Evolutionary conservation across 2,329 filamentous ascomycete species (phyloP), one percentile per base, ranked within the genome.

Genomic region (Lachnellula arida): DNA sequence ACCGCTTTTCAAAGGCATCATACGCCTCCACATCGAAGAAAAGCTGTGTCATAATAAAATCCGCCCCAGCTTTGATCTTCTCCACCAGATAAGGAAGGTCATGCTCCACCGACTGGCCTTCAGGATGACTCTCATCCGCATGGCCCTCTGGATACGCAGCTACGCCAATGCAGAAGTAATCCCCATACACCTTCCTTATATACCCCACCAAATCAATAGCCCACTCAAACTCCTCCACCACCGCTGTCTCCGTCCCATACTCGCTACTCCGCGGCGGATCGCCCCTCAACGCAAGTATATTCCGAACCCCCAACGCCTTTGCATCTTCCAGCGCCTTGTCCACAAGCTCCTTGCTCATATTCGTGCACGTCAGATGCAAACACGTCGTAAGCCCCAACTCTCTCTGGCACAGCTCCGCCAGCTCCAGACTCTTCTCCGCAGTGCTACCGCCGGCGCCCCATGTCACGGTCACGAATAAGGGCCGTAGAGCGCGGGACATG

Each of bases 21-120:
- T 95, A 99, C 17, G 89, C 89, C 3, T 88, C 79, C 23, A 91
- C 81, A 69, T 97, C 91, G 72, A 96, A 99, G 73, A 97, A 97
- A 8, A 99, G 80, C 72, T 99, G 94, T 0, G 94, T 97, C 90
- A 99, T 96, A 73, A 99, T 88, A 69, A 99, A 99, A 74, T 97
- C 92, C 50, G 92, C 94, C 1, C 94, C 94, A 3, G 94, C 94
- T 65, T 87, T 79, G 0, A 87, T 88, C 79, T 99, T 99, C 63
- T 96, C 91, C 11, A 96, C 83, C 53, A 99, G 78, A 67, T 88
- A 96, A 0, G 92, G 89, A 57, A 99, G 74, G 73, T 99, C 94
- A 60, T 88, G 81, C 67, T 95, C 89, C 39, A 86, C 68, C 63
- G 80, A 84, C 73, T 87, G 84, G 25, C 79, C 81, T 35, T 78